A percentile compares a stretch with the other conserved stretches of the same genome.
phyloP scores from a whole-genome alignment of 2,329 filamentous ascomycete genomes.

The Sclerotinia sclerotiorum region DNA sequence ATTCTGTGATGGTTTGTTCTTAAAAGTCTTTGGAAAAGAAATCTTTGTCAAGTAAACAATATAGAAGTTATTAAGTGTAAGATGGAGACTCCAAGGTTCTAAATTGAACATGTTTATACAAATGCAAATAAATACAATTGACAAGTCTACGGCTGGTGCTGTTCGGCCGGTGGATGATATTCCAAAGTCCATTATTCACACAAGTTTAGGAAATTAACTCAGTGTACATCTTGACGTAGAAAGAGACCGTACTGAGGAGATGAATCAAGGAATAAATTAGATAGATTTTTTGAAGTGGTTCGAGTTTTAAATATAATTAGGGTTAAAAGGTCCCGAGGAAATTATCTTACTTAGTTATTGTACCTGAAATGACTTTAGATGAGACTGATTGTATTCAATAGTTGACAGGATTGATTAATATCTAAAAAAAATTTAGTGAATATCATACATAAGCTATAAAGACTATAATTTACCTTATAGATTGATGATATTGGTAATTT shows the following conservation, averaged over 20 bases:
- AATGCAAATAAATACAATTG: not conserved
- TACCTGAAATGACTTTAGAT: not conserved
- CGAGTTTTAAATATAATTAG: not conserved
- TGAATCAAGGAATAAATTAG: not conserved
- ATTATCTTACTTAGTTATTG: not conserved
- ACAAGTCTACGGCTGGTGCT: not conserved
- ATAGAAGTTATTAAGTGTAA: not conserved
- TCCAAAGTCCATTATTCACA: not conserved
- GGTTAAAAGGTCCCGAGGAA: not conserved
- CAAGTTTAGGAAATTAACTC: not conserved
- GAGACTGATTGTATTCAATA: not conserved
- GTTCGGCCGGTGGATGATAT: not conserved
- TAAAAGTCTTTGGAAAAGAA: not conserved
- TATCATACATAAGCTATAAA: rapidly evolving
- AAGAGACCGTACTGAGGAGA: not conserved
- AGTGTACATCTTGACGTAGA: not conserved
- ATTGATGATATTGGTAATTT: not conserved
- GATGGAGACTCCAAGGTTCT: not conserved
- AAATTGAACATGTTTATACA: not conserved
- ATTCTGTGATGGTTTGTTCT: no score
- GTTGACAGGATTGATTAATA: not conserved
- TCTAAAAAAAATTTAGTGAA: no score
- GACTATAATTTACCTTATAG: not conserved
- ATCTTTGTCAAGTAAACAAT: not conserved
- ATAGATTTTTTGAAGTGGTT: not conserved